A percentile compares a stretch with the other conserved stretches of the same genome.
Evolutionary conservation across 106 monocot species (phyloP).

Genomic region (Phalaenopsis aphrodite): DNA sequence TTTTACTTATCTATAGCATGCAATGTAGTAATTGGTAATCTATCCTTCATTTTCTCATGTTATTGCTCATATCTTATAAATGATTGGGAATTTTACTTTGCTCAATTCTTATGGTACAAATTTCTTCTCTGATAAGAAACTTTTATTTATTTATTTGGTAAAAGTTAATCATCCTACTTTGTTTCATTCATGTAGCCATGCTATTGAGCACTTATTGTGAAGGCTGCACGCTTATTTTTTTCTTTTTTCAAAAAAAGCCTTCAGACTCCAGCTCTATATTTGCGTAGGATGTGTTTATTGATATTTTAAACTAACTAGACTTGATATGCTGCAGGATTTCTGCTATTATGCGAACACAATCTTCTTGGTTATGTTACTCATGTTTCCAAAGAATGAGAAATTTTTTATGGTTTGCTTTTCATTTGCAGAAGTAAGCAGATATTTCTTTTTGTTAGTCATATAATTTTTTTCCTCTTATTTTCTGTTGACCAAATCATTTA

Average conservation of each 20-base stretch:
- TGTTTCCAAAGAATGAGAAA: constrained; percentile 91
- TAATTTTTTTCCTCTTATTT: not conserved
- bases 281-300: not conserved
- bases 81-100: not conserved
- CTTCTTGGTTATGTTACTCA: constrained; percentile 80
- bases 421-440: constrained; percentile 85
- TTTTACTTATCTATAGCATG: not conserved
- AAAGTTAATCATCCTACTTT: not conserved
- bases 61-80: not conserved
- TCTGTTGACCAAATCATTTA: not conserved
- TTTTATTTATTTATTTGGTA: not conserved
- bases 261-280: not conserved
- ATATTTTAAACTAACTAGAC: not conserved
- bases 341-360: constrained; percentile 99
- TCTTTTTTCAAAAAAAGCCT: not conserved
- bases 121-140: not conserved
- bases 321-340: constrained; percentile 74
- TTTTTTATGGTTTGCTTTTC: constrained; percentile 99
- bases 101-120: not conserved
- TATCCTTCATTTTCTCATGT: not conserved
- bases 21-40: not conserved
- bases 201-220: not conserved
- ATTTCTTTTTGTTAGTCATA: not conserved
- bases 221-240: not conserved
- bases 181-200: not conserved